Conservation (phyloP, 345 rosid species). For the Eutrema japonicum region DNA sequence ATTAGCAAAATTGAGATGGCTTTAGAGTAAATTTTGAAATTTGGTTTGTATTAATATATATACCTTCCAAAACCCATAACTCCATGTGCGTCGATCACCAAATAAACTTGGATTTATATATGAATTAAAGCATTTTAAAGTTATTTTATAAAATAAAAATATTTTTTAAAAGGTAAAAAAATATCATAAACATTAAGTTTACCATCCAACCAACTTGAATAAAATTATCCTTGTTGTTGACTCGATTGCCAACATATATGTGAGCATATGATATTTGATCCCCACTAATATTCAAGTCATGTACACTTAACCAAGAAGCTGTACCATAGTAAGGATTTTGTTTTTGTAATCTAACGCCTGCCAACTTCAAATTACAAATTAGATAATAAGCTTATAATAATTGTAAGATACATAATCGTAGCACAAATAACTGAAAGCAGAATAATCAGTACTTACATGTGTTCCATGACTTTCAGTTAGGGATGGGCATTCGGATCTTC, state of each 20-base stretch:
- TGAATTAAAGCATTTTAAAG: background rate
- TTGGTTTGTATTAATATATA: background rate
- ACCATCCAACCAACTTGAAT: conserved; percentile 37
- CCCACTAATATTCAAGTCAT: background rate
- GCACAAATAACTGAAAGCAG: too few relatives aligned
- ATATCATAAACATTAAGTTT: background rate
- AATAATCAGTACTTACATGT: conserved; percentile 16
- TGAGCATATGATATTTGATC: conserved; percentile 9
- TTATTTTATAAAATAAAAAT: too few relatives aligned
- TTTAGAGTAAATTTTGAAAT: too few relatives aligned
- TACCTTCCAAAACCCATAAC: conserved; percentile 31
- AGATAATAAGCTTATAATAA: too few relatives aligned
- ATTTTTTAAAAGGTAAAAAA: background rate
- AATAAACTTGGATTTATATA: background rate
- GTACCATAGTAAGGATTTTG: background rate
- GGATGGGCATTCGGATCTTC: too few relatives aligned
- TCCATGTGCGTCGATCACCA: conserved; percentile 32
- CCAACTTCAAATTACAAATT: background rate
- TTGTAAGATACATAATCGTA: too few relatives aligned
- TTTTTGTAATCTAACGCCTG: conserved; percentile 7
- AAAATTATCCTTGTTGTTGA: conserved; percentile 3
- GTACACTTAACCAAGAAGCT: conserved; percentile 10
- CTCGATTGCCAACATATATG: background rate
- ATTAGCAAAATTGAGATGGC: too few relatives aligned
- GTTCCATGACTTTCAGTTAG: conserved; percentile 2